Percentiles rank a stretch among this genome's conserved stretches.
phyloP scores from a whole-genome alignment of 2,329 filamentous ascomycete genomes.

The Aspergillus flavus region DNA sequence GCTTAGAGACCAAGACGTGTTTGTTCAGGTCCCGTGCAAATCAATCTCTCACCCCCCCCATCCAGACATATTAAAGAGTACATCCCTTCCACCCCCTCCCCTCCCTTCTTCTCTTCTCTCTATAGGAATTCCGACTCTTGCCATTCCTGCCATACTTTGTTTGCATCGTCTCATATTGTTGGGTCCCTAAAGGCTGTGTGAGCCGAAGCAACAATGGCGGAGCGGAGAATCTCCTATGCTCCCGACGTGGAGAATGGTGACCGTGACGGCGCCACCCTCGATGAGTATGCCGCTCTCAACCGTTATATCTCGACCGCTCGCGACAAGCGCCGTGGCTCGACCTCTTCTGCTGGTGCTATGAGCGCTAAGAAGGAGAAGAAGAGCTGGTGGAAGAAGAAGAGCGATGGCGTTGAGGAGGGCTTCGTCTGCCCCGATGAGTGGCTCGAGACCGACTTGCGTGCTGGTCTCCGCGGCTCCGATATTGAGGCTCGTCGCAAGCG shows the following conservation, averaged over 20 bases:
- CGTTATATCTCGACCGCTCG: conserved; percentile 69
- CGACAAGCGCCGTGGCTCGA: conserved; percentile 57
- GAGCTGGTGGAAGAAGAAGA: conserved; percentile 52
- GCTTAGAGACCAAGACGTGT: conserved; percentile 28
- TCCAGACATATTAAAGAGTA: conserved; percentile 39
- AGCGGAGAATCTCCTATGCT: conserved; percentile 49
- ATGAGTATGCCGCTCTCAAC: conserved; percentile 68
- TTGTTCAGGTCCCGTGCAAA: conserved; percentile 31
- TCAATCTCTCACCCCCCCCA: conserved; percentile 26
- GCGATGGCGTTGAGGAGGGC: conserved; percentile 30
- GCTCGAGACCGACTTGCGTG: conserved; percentile 68
- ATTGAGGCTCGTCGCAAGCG: conserved; percentile 67
- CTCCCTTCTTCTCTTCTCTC: conserved; percentile 24
- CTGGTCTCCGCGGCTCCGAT: conserved; percentile 62
- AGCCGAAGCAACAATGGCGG: conserved; percentile 48
- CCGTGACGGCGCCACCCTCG: conserved; percentile 40
- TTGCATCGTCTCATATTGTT: conserved; percentile 40
- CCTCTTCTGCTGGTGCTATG: conserved; percentile 46
- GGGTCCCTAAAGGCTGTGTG: conserved; percentile 39
- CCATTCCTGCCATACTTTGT: conserved; percentile 38
- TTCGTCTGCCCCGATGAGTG: conserved; percentile 65
- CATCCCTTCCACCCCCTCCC: conserved; percentile 30
- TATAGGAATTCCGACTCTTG: conserved; percentile 44
- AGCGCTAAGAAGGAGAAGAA: conserved; percentile 51
- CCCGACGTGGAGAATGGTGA: conserved; percentile 47